These are phyloP conservation scores for Penicillium soppii DNA, from an alignment of 495 filamentous ascomycete genomes.

Conservation along the genomic window DNA sequence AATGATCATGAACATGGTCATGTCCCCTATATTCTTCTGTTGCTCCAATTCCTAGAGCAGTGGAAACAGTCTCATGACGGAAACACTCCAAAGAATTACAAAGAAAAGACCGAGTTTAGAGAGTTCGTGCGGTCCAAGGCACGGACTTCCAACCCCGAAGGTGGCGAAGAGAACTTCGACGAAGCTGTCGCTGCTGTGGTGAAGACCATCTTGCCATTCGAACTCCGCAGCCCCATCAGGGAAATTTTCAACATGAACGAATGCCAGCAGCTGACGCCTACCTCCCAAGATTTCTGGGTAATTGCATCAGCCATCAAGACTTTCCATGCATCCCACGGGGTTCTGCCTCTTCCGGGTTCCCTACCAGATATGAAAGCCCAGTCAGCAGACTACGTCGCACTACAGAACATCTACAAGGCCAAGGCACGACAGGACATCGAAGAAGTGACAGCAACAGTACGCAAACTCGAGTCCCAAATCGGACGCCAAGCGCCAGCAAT, in stretches of 20 bases:
- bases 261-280: constrained; percentile 45
- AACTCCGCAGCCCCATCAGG: constrained; percentile 63
- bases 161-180: constrained; percentile 95
- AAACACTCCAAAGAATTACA: constrained; percentile 67
- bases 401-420: constrained; percentile 92
- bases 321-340: constrained; percentile 69
- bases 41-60: constrained; percentile 80
- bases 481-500: constrained; percentile 49
- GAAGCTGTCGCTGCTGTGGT: constrained; percentile 86
- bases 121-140: constrained; percentile 63
- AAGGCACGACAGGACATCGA: constrained; percentile 80
- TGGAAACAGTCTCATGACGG: constrained; percentile 78
- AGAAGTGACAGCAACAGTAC: constrained; percentile 72
- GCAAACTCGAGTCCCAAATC: constrained; percentile 54
- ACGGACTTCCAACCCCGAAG: constrained; percentile 75
- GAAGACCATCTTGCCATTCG: constrained; percentile 71
- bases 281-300: constrained; percentile 74
- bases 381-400: constrained; percentile 83
- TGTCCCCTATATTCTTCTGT: constrained; percentile 80
- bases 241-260: constrained; percentile 74
- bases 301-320: constrained; percentile 76
- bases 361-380: constrained; percentile 98
- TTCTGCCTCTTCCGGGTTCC: constrained; percentile 80
- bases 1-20: constrained; percentile 87
- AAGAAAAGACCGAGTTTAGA: constrained; percentile 83